phyloP scores from a whole-genome alignment of 306 rosid species.

The Pterocarpus santalinus region DNA sequence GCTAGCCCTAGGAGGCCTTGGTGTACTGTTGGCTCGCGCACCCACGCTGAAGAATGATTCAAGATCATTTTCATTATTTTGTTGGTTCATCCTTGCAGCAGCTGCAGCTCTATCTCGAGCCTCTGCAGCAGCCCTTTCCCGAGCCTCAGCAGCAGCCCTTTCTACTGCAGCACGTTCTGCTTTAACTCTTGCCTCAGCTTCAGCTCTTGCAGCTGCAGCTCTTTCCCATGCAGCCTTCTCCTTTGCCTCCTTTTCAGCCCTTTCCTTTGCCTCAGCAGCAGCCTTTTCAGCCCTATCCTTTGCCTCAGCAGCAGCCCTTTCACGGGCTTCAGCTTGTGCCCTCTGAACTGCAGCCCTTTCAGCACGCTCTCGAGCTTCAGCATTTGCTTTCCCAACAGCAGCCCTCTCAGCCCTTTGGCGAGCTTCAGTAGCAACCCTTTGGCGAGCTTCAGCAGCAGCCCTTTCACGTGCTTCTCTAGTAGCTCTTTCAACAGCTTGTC shows the following conservation, averaged over 20 bases:
- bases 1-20: slow-evolving; percentile 88
- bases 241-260: slow-evolving; percentile 63
- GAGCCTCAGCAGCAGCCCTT: slow-evolving; percentile 86
- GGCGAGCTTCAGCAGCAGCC: slow-evolving; percentile 87
- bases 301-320: slow-evolving; percentile 93
- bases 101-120: slow-evolving; percentile 89
- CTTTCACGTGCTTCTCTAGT: slow-evolving; percentile 99
- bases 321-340: slow-evolving; percentile 95
- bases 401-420: slow-evolving; percentile 85
- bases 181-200: slow-evolving; percentile 76
- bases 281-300: slow-evolving; percentile 89
- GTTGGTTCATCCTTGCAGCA: slow-evolving; percentile 81
- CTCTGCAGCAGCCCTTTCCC: slow-evolving; percentile 81
- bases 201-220: slow-evolving; percentile 57
- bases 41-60: slow-evolving; percentile 83
- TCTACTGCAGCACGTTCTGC: slow-evolving; percentile 92
- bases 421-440: slow-evolving; percentile 82
- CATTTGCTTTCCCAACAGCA: slow-evolving; percentile 85
- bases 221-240: slow-evolving; percentile 58
- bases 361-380: slow-evolving; percentile 95
- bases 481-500: slow-evolving; percentile 99
- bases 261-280: slow-evolving; percentile 76
- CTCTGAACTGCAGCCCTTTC: slow-evolving; percentile 94
- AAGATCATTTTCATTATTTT: slow-evolving; percentile 80
- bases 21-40: slow-evolving; percentile 77